A percentile compares a stretch with the other conserved stretches of the same genome.
phyloP scores from a whole-genome alignment of 805 yeast genomes.

The Maudiozyma pseudohumilis region DNA sequence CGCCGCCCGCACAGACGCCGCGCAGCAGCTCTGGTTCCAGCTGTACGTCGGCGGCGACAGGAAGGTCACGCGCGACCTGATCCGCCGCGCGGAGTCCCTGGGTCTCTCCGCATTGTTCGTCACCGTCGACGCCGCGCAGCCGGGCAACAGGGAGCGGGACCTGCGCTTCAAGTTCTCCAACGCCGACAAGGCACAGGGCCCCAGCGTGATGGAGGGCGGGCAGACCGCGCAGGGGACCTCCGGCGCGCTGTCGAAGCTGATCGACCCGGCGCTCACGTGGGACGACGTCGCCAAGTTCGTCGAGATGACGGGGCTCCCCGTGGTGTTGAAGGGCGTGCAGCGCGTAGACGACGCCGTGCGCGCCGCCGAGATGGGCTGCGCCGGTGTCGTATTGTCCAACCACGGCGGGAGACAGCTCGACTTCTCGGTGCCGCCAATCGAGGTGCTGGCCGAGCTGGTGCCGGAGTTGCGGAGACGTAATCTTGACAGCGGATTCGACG shows the following conservation, averaged over 20 bases:
- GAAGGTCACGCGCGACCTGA: slow-evolving; percentile 45
- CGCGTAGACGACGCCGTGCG: slow-evolving; percentile 63
- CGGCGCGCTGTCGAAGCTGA: slow-evolving; percentile 69
- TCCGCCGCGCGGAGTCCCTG: slow-evolving; percentile 56
- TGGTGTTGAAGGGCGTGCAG: slow-evolving; percentile 72
- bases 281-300: slow-evolving; percentile 49
- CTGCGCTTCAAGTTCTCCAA: slow-evolving; percentile 51
- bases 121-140: slow-evolving; percentile 87
- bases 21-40: slow-evolving; percentile 81
- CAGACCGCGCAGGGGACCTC: slow-evolving; percentile 66
- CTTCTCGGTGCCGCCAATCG: slow-evolving; percentile 65
- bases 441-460: slow-evolving; percentile 61
- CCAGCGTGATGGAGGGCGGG: slow-evolving; percentile 28
- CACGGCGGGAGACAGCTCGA: slow-evolving; percentile 89
- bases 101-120: slow-evolving; percentile 77
- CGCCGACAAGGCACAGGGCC: slow-evolving; percentile 13
- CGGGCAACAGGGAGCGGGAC: slow-evolving; percentile 87
- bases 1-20: slow-evolving; percentile 49
- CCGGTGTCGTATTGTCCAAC: slow-evolving; percentile 71
- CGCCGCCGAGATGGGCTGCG: slow-evolving; percentile 62
- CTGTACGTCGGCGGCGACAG: slow-evolving; percentile 77
- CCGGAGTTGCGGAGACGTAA: slow-evolving; percentile 39
- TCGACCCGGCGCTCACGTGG: slow-evolving; percentile 61
- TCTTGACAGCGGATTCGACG: slow-evolving; percentile 41
- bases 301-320: slow-evolving; percentile 49